Percentiles rank a stretch among this genome's conserved stretches.
Conservation (phyloP, 1,139 yeast genomes). For the Geotrichum reessii region DNA sequence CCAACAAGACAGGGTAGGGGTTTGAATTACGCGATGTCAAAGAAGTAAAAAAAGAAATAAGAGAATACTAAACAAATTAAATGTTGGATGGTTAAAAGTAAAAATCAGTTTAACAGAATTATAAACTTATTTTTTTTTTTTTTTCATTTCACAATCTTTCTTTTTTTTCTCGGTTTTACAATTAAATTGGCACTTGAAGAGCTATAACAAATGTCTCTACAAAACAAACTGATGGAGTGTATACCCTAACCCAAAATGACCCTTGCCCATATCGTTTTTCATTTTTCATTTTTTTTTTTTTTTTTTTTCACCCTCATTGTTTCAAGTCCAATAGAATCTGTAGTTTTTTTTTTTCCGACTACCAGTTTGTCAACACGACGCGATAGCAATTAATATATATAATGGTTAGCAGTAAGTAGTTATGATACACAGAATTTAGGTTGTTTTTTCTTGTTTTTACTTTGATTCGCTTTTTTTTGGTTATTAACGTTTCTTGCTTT, state of each 20-base stretch:
- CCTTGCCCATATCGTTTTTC: background rate
- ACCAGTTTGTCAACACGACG: background rate
- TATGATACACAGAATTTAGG: background rate
- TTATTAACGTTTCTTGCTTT: background rate
- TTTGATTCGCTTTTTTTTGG: too few species aligned
- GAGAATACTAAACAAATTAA: too few species aligned
- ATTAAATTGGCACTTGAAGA: too few species aligned
- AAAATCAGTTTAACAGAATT: too few species aligned
- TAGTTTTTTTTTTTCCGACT: background rate
- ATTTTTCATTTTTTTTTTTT: slow-evolving; percentile 2
- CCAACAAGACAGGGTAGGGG: background rate
- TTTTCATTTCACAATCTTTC: too few species aligned
- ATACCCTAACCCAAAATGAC: slow-evolving; percentile 8
- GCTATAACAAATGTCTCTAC: background rate
- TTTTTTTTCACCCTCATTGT: background rate
- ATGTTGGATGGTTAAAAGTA: too few species aligned
- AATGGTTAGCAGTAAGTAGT: slow-evolving; percentile 19
- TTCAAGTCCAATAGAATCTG: background rate
- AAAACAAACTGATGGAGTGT: slow-evolving; percentile 1
- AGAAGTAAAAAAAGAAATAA: too few species aligned
- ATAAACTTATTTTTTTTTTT: too few species aligned
- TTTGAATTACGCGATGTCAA: background rate
- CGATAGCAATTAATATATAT: background rate
- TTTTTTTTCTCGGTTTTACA: too few species aligned
- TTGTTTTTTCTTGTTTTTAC: background rate